Evolutionary conservation across 2,329 filamentous ascomycete species (phyloP), one percentile per base, ranked within the genome.

Genomic region (Phyllosticta citribraziliensis): DNA sequence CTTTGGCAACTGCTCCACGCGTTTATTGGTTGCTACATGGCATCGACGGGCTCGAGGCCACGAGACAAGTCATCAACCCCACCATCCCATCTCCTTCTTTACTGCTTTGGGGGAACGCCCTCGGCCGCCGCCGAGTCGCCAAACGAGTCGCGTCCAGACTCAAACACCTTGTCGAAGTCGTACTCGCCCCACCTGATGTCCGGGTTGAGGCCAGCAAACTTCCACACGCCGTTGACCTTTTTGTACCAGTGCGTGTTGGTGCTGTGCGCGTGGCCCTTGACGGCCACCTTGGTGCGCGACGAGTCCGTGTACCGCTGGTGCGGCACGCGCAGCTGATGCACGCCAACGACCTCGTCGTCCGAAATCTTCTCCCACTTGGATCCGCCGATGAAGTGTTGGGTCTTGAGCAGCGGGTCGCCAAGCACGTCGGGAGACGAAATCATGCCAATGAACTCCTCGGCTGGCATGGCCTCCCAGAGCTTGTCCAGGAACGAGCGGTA

Each of bases 401-500:
- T 84, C 72, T 77, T 81, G 66, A 84, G 74, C 20, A 76, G 72
- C 20, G 75, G 75, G 72, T 82, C 77, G 65, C 81, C 81, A n/a
- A 84, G 78, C 25, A 84, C 80, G 12, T 74, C 69, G 2, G 75
- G 73, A 70, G 78, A 75, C 0, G 79, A 82, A 2, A 78, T 80
- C 78, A 83, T 80, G 55, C 67, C 68, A 30, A 83, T 65, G 68
- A 81, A 83, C 61, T 82, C 78, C 1, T 78, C 77, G 8, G 80
- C 80, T 0, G 80, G 79, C 80, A 84, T 82, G 17, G 74, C 70
- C 63, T 82, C 80, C 81, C 81, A 83, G 58, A 79, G 69, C 71
- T 82, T 80, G 73, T 78, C 73, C 63, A 83, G 73, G 67, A 83
- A 79, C 14, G 71, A 84, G 65, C 71, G 78, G 80, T 91, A 91